Evolutionary conservation across 495 filamentous ascomycete species (phyloP), one percentile per base, ranked within the genome.

Genomic region (Hyaloscypha bicolor): DNA sequence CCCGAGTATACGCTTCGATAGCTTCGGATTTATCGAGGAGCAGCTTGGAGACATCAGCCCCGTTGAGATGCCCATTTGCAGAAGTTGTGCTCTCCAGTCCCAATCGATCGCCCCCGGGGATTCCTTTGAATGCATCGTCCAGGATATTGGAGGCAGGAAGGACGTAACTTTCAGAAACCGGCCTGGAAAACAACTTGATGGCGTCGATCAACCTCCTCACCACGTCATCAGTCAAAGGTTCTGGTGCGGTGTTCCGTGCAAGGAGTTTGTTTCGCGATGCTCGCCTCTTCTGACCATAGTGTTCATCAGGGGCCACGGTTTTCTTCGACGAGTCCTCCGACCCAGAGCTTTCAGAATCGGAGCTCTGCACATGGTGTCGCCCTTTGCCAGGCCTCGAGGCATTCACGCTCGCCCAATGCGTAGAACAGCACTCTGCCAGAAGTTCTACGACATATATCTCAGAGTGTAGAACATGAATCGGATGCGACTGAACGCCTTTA

Each of bases 381-480:
- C 32, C 55, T 31, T 25, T 42, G 51, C 35, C 25, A 39, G 29
- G 64, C 39, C 29, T 22, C n/a, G 53, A 39, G 22, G 72, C 70
- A 55, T 79, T 75, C 31, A 81, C 65, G 37, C 77, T 73, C 42
- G 82, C 75, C 85, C 85, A 88, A 71, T 87, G 79, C 55, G 81
- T 82, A 52, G 80, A 79, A 70, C 85, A 88, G 73, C 87, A 90
- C 73, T 90, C 87, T 70, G 87, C 85, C 57, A 87, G 80, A 52
- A 90, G 78, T 66, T 83, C 82, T 67, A 89, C 76, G 31, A 87
- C 74, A 72, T 86, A 88, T 61, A 86, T 77, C 69, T 88, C 86
- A 29, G 87, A 87, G 55, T 85, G 79, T 37, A 87, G 76, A 19
- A 88, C 79, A 60, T 86, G 82, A 66, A 81, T 74, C 53, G 85